Base-by-base conservation (phyloP, 2,329 filamentous ascomycete species). In the Westerdykella aurantiaca region DNA sequence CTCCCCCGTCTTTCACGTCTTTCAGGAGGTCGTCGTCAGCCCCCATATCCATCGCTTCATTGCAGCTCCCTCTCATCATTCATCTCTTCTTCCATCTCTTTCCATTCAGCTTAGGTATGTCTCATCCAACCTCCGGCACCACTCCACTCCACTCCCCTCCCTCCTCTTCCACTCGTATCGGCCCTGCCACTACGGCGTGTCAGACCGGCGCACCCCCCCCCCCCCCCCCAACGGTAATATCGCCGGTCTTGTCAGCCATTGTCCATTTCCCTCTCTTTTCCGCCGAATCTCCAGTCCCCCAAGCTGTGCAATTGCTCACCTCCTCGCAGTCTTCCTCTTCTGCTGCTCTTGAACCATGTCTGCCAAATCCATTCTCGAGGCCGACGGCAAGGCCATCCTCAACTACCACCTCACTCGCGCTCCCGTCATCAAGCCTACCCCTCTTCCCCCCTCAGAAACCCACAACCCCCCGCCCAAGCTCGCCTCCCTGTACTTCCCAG, bases 341-440 rank as follows among this genome's bases (percentile, higher is more conserved):
- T 16, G 3, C 33, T 18, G 47, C 50, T 41, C 53, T 49, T 49
- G 47, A 72, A 80, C 66, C 66, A 94, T 94, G 88, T 89, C 88
- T 70, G 88, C 93, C 73, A 98, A 98, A 78, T 86, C 91, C 59
- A 97, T 98, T 70, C 76, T 86, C 80, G 93, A 98, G 81, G 91
- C 91, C 80, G 93, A 98, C 78, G 93, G 93, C 82, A 98, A 98
- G 86, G 93, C 93, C 81, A 97, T 98, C 79, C 82, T 98, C 82
- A 97, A 96, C 86, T 98, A 97, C 82, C 93, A 97, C 80, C 89
- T 98, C 75, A 97, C 93, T 63, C 86, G 93, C 70, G 88, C 93
- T 60, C 85, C 89, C 57, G 86, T 95, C 72, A 95, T 98, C 82
- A 97, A 96, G 86, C 87, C 91, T 58, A 91, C 89, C 67, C 89